Conservation (phyloP, 179 eudicot genomes). For the Corrigiola litoralis region DNA sequence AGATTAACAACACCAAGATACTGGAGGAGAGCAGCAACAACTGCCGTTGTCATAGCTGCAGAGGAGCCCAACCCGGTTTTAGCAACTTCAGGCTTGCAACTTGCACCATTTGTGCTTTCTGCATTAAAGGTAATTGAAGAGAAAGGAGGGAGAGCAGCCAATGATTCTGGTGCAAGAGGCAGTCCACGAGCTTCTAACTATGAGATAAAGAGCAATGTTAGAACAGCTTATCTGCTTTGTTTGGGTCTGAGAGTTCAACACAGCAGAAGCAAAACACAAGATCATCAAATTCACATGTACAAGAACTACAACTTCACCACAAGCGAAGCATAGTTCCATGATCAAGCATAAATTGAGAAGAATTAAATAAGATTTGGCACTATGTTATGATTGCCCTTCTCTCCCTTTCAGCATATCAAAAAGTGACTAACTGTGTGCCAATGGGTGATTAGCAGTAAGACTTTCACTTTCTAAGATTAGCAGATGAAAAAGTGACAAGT, state of each 20-base stretch:
- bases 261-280: neutral
- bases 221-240: neutral
- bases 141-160: slow-evolving; percentile 78
- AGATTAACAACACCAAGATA: slow-evolving; percentile 73
- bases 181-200: slow-evolving; percentile 92
- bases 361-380: neutral
- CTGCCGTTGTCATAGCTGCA: slow-evolving; percentile 99
- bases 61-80: slow-evolving; percentile 98
- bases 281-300: neutral
- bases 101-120: slow-evolving; percentile 42
- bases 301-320: neutral
- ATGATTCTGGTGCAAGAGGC: slow-evolving; percentile 75
- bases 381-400: no score
- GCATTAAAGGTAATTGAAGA: slow-evolving; percentile 76
- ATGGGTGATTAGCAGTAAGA: no score
- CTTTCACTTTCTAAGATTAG: no score
- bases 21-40: slow-evolving; percentile 91
- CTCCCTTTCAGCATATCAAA: no score
- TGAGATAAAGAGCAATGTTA: slow-evolving; percentile 3
- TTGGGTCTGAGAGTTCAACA: neutral
- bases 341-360: neutral
- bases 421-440: no score
- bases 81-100: slow-evolving; percentile 89
- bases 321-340: neutral
- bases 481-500: no score